Base-by-base conservation (phyloP, 345 rosid genomes). In the Excoecaria agallocha region DNA sequence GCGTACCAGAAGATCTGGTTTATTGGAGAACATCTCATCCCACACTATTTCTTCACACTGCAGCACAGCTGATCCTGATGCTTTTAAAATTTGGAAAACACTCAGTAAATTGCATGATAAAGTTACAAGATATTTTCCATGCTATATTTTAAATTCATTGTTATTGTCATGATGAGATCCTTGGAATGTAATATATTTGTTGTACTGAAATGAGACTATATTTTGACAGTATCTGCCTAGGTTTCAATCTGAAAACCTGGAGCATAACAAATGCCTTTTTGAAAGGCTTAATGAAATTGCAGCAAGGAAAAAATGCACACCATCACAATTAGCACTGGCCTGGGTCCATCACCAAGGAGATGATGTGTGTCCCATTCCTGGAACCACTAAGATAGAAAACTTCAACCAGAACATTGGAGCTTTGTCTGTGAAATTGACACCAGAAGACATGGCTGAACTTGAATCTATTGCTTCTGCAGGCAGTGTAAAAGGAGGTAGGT, bases 341-440 rank as follows among this genome's bases (percentile, higher is more conserved):
- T 91, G 90, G 96, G 78, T 89, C 49, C 93, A 89, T 77, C 89
- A 84, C 78, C 89, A 83, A 35, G 90, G 93, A 50, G 82, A 82
- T 3, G 93, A 90, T 37, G 88, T 90, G 0, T 86, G 90, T 24
- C 91, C 88, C 68, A 90, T 90, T 74, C 92, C 90, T 3, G 88
- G 88, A 73, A 87, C 91, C 45, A 86, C 89, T 35, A 86, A 84
- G 82, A 82, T 85, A 0, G 87, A 84, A 74, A 91, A 91, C 81
- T 77, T 90, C 52, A 79, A 83, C 57, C 85, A 83, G 76, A 90
- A 90, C 77, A 80, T 85, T 6, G 87, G 83, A 60, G 92, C 90
- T 78, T 71, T 90, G 73, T 83, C 86, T 1, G 84, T 90, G 66
- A 88, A 88, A 70, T 81, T 90, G 22, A 72, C 89, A 59, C 78